Base-by-base conservation (phyloP, 75 land plant species). In the Chamaecyparis obtusa region DNA sequence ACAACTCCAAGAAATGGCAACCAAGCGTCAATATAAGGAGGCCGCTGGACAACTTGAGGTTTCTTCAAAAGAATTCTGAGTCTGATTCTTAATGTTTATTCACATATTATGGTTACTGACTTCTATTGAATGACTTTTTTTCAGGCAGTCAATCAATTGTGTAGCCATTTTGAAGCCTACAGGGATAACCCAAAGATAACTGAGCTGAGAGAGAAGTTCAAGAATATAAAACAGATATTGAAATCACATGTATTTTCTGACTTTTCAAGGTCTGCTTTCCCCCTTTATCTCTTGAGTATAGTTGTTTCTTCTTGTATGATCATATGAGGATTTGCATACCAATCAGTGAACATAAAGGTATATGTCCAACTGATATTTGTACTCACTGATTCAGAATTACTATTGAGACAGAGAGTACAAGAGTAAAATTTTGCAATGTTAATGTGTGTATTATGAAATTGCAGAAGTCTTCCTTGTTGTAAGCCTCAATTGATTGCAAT, bases 21-120 rank as follows among this genome's bases (percentile, higher is more conserved):
- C 97, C 79, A 98, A 96, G 87, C 92, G 99, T 54, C 97, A 97
- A 77, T 98, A 98, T 54, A 98, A 94, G 87, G 99, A 98, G 86
- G 99, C 99, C 35, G 97, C 99, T 87, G 99, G 99, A 44, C 99
- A 98, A 87, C 87, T 98, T 69, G 99, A 98, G 99, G 99, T 97
- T 90, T 56, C 51, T 87, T 30, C n/a, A 0, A 87, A 83, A 72
- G 14, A 54, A 17, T 57, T 55, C 35, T 32, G 41, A 17, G 0
- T 21, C 72, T 19, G n/a, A 46, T 54, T 49, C 6, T 21, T 72
- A 39, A 78, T 83, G 33, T 16, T 48, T 19, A 81, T 33, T 82
- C 41, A 27, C 37, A 15, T 41, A 49, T 77, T 85, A 43, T 79
- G 30, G 3, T 89, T 64, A 46, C 16, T 24, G n/a, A 41, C 17